Base-by-base conservation (phyloP, 176 grass and related monocot species). In the Tuctoria greenei region DNA sequence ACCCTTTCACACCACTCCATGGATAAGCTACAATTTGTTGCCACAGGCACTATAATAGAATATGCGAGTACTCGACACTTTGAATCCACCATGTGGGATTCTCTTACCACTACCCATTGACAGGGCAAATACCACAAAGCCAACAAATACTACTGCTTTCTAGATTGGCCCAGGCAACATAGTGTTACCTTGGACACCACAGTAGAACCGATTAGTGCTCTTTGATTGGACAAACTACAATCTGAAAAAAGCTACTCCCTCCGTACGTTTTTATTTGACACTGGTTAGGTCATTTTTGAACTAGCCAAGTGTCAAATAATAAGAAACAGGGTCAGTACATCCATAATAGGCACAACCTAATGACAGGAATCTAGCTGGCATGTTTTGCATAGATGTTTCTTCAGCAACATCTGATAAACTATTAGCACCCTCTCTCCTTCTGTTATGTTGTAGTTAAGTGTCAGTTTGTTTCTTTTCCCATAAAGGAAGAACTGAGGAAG, bases 141-240 rank as follows among this genome's bases (percentile, higher is more conserved):
- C 68, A 36, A 31, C 5, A 20, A 39, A 23, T 39, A 66, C 47
- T 40, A 67, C 12, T 8, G 21, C 31, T 25, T 57, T n/a, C 10
- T 7, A 3, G 39, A 73, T 73, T 57, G n/a, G 51, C 51, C 20
- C n/a, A 25, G 6, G 27, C 36, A 55, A 55, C 18, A 71, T 14
- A 28, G 5, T 35, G 12, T 35, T 16, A 8, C 18, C 18, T 64
- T n/a, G 17, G 34, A 50, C 13, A 65, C 61, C 10, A 54, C 60
- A 26, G 27, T 35, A 55, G 54, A 57, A 43, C 50, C 24, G 59
- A 69, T 68, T 46, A 44, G 20, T 26, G 38, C 25, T 69, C 11
- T 68, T 21, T 4, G 38, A 79, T 69, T 69, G 18, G 40, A 69
- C 39, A 59, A 18, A 46, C 25, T 66, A 44, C 16, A 79, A 70